These are phyloP conservation scores for Rossbeevera mucosa DNA, from an alignment of 768 basidiomycete species.

Conservation along the genomic window DNA sequence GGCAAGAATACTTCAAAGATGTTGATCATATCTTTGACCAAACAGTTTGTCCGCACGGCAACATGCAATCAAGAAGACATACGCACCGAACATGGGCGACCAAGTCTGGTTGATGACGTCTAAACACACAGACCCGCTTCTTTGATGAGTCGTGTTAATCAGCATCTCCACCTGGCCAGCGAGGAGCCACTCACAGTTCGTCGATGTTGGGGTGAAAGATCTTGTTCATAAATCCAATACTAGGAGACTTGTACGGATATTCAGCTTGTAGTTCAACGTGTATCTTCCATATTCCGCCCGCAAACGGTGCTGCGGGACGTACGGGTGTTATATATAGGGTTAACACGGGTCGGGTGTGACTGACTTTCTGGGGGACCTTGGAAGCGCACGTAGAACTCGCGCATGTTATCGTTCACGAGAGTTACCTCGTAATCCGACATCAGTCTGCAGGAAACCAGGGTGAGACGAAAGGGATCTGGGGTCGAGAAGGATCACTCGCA, in stretches of 20 bases:
- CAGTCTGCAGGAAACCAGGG: conserved; percentile 50
- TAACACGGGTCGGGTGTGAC: conserved; percentile 26
- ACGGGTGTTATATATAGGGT: background rate
- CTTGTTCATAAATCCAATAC: conserved; percentile 99
- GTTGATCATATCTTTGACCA: conserved; percentile 87
- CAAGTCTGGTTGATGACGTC: conserved; percentile 99
- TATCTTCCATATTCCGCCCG: conserved; percentile 98
- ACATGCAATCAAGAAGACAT: background rate
- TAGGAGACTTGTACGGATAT: conserved; percentile 98
- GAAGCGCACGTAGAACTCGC: conserved; percentile 97
- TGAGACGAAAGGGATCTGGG: conserved; percentile 8
- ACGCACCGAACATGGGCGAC: conserved; percentile 99
- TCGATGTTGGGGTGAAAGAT: conserved; percentile 99
- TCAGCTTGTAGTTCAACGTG: conserved; percentile 98
- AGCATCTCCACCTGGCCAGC: background rate
- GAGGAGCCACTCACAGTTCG: conserved; percentile 66
- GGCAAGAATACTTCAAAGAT: conserved; percentile 99
- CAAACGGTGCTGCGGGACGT: conserved; percentile 73
- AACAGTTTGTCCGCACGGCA: conserved; percentile 1
- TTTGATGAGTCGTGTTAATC: conserved; percentile 28
- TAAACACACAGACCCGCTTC: conserved; percentile 95
- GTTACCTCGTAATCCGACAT: conserved; percentile 99
- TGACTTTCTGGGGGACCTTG: conserved; percentile 90
- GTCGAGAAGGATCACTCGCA: conserved; percentile 48
- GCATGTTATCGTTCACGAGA: conserved; percentile 97